Percentiles rank a stretch among this genome's conserved stretches.
Evolutionary conservation across 768 basidiomycete genomes (phyloP).

Genomic region (Boletus sp.): DNA sequence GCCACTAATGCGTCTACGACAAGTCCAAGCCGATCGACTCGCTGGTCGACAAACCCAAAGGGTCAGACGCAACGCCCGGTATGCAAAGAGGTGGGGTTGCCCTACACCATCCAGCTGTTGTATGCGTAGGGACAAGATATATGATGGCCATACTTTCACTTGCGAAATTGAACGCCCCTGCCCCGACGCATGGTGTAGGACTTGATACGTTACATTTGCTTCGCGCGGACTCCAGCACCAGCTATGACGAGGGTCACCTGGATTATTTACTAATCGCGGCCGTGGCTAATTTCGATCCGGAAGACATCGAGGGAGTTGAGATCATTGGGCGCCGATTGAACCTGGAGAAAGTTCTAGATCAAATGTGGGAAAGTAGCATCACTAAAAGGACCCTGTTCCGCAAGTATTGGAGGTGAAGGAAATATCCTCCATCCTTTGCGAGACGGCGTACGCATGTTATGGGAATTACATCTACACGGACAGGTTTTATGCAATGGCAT

Average conservation of each 20-base stretch:
- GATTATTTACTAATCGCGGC: background rate
- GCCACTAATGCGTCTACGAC: background rate
- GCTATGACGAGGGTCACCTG: background rate
- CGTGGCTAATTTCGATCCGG: accelerated
- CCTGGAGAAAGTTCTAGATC: too few species aligned
- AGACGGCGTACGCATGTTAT: background rate
- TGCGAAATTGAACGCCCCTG: background rate
- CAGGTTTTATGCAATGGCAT: too few species aligned
- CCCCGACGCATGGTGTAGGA: background rate
- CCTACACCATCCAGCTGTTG: background rate
- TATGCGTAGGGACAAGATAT: background rate
- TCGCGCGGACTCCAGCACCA: background rate
- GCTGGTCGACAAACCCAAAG: constrained; percentile 1
- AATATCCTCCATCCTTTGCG: too few species aligned
- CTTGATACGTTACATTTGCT: background rate
- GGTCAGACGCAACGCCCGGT: constrained; percentile 1
- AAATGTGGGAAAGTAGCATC: background rate
- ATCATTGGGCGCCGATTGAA: background rate
- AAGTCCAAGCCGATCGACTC: background rate
- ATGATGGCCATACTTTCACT: background rate
- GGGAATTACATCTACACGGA: background rate
- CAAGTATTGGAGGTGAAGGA: too few species aligned
- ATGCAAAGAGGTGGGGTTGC: constrained; percentile 2
- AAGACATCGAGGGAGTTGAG: background rate
- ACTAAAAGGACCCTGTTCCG: too few species aligned